Conservation (phyloP, 371 early-diverging fungal species). For the Mucor sp. region DNA sequence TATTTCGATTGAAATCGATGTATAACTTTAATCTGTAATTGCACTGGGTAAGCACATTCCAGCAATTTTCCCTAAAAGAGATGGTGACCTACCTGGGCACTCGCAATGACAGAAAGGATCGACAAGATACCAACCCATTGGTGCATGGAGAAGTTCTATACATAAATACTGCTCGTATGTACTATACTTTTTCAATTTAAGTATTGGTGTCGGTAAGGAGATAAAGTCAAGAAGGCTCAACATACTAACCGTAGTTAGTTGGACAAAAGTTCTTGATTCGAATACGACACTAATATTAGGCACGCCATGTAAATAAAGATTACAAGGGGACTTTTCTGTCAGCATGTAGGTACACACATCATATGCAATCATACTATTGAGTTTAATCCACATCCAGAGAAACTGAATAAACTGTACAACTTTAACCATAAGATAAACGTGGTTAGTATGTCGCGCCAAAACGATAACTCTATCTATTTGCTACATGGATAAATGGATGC, state of each 20-base stretch:
- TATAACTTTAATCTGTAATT: neutral
- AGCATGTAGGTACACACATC: too few species aligned
- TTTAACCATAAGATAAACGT: too few species aligned
- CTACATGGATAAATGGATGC: too few species aligned
- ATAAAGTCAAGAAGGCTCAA: neutral
- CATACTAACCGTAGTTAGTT: neutral
- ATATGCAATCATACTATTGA: too few species aligned
- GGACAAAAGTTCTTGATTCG: too few species aligned
- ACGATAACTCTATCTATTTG: too few species aligned
- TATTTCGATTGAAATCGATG: neutral
- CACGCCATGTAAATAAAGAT: too few species aligned
- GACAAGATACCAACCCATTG: neutral
- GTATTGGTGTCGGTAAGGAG: neutral
- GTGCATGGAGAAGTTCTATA: neutral
- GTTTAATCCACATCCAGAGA: too few species aligned
- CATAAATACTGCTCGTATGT: neutral
- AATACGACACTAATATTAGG: too few species aligned
- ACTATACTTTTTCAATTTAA: neutral
- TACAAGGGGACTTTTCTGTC: too few species aligned
- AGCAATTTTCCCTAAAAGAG: neutral
- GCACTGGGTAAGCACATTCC: neutral
- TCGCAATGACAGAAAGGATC: neutral
- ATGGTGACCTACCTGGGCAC: neutral
- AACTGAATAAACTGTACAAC: too few species aligned
- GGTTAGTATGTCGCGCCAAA: neutral